Evolutionary conservation across 352 stramenopile species (phyloP).

Genomic region (Hyaloperonospora brassicae): DNA sequence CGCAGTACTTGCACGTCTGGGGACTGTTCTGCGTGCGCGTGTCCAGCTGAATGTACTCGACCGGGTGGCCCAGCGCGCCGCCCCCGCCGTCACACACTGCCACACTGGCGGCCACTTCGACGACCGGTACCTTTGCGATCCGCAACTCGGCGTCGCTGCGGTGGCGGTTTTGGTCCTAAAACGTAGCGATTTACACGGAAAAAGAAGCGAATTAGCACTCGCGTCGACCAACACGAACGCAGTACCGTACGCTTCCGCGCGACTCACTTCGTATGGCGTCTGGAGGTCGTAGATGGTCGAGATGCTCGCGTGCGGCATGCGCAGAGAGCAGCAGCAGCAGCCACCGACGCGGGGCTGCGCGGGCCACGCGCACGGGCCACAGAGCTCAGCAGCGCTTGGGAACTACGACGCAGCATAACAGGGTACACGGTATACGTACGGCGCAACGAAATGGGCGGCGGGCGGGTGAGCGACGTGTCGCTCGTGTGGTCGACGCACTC

Average conservation of each 20-base stretch:
- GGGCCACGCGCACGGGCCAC: constrained; percentile 22
- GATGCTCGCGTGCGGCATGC: constrained; percentile 39
- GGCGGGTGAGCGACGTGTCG: not conserved
- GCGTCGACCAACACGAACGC: not conserved
- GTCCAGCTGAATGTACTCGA: constrained; percentile 93
- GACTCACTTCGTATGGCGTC: constrained; percentile 51
- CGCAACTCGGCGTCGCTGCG: constrained; percentile 86
- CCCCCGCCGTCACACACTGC: constrained; percentile 94
- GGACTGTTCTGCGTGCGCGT: constrained; percentile 63
- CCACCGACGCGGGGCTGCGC: constrained; percentile 7
- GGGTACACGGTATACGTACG: not conserved
- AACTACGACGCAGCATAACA: constrained; percentile 37
- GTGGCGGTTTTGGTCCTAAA: constrained; percentile 73
- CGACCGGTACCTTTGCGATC: constrained; percentile 81
- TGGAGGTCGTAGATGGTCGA: constrained; percentile 64
- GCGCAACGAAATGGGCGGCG: no score
- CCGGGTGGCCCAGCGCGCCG: constrained; percentile 92
- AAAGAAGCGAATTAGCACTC: constrained; percentile 6
- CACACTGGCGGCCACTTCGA: constrained; percentile 88
- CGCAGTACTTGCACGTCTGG: constrained; percentile 91
- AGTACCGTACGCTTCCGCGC: not conserved
- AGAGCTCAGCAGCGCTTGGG: constrained; percentile 23
- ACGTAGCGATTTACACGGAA: constrained; percentile 1
- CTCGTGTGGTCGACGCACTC: not conserved
- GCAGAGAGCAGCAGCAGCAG: constrained; percentile 8